Conservation (phyloP, 345 rosid genomes). For the Camelina hispida region DNA sequence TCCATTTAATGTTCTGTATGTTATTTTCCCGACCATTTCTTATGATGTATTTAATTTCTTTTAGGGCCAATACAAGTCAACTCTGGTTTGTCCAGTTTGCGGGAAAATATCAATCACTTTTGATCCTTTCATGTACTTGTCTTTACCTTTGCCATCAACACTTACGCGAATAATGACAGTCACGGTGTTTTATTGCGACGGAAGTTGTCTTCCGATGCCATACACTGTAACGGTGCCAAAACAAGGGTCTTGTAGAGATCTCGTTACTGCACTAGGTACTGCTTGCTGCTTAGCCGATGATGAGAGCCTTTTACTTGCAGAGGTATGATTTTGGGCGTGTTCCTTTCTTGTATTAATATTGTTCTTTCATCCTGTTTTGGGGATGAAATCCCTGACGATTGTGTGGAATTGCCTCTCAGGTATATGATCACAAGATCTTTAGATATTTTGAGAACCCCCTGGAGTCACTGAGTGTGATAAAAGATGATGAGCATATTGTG, state of each 20-base stretch:
- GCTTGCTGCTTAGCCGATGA: conserved; percentile 81
- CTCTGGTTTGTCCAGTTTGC: conserved; percentile 91
- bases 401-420: conserved; percentile 51
- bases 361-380: conserved; percentile 15
- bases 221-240: conserved; percentile 78
- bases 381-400: conserved; percentile 7
- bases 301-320: conserved; percentile 87
- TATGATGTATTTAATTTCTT: conserved; percentile 17
- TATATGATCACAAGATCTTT: conserved; percentile 70
- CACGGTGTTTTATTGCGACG: conserved; percentile 80
- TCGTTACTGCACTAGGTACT: conserved; percentile 61
- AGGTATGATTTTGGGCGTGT: conserved; percentile 50
- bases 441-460: conserved; percentile 67
- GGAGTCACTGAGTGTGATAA: conserved; percentile 65
- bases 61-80: conserved; percentile 99
- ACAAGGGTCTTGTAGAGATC: conserved; percentile 83
- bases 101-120: conserved; percentile 90
- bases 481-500: conserved; percentile 88
- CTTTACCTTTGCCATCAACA: conserved; percentile 92
- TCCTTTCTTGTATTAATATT: conserved; percentile 10
- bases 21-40: conserved; percentile 27
- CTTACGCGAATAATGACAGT: conserved; percentile 80
- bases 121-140: conserved; percentile 96
- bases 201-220: conserved; percentile 88
- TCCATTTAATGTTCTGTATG: conserved; percentile 25